These are phyloP conservation scores for Microdochium nivale DNA, from an alignment of 2,329 filamentous ascomycete genomes.

Conservation along the genomic window DNA sequence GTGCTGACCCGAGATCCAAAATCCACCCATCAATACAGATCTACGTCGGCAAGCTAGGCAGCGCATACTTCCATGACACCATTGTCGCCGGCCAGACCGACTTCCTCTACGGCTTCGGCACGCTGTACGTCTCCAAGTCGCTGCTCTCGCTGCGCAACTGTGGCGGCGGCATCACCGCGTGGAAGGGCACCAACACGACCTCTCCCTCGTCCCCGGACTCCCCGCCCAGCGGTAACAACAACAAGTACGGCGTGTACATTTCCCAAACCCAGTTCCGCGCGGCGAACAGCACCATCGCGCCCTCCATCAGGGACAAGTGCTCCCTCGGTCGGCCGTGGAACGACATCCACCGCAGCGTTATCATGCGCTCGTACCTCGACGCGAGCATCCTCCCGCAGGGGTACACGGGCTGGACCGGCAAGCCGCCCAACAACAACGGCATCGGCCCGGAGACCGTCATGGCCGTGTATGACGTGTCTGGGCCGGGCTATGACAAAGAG, in stretches of 20 bases:
- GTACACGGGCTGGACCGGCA: conserved; percentile 42
- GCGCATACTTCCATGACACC: conserved; percentile 53
- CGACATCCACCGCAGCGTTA: conserved; percentile 45
- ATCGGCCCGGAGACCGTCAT: conserved; percentile 31
- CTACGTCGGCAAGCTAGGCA: conserved; percentile 58
- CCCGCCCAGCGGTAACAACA: conserved; percentile 16
- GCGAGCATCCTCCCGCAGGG: conserved; percentile 41
- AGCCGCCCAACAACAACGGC: conserved; percentile 26
- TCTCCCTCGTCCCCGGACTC: conserved; percentile 23
- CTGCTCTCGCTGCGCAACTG: conserved; percentile 48
- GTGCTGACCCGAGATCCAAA: too few relatives aligned
- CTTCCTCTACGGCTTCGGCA: conserved; percentile 62
- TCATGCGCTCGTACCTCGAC: conserved; percentile 46
- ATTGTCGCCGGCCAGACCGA: conserved; percentile 59
- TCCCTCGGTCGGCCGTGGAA: conserved; percentile 58
- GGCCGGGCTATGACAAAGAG: conserved; percentile 37
- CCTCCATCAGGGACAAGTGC: conserved; percentile 32
- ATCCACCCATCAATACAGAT: conserved; percentile 32
- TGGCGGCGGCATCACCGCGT: conserved; percentile 59
- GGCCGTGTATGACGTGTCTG: conserved; percentile 44
- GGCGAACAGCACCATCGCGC: conserved; percentile 39
- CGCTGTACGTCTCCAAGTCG: conserved; percentile 48
- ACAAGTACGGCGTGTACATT: conserved; percentile 61
- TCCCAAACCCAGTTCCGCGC: conserved; percentile 43
- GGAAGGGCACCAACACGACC: conserved; percentile 59